phyloP scores from a whole-genome alignment of 1,284 basidiomycete species.

The Tilletiaria anomala region DNA sequence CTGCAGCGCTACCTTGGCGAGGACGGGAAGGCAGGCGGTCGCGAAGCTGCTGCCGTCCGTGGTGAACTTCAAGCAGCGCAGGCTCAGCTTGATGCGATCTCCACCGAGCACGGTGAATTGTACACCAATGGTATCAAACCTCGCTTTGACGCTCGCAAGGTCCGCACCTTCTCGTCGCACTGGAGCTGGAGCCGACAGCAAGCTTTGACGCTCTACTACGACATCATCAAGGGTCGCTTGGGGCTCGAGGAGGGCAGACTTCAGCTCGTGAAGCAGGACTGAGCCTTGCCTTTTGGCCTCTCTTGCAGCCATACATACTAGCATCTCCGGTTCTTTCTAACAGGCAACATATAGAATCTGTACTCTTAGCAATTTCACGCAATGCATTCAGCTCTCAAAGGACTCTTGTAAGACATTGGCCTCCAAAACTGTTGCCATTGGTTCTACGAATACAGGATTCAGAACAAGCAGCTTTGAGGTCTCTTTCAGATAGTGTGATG shows the following conservation, averaged over 20 bases:
- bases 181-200: conserved; percentile 99
- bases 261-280: neutral
- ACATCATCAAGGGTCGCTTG: conserved; percentile 55
- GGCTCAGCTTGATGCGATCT: conserved; percentile 70
- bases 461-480: no score
- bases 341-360: no score
- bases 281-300: neutral
- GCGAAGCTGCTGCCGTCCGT: conserved; percentile 74
- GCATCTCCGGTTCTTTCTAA: neutral
- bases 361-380: no score
- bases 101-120: conserved; percentile 73
- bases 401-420: no score
- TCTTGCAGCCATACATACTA: neutral
- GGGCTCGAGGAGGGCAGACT: neutral
- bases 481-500: no score
- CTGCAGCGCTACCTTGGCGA: conserved; percentile 90
- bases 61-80: conserved; percentile 59
- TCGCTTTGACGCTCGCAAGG: conserved; percentile 82
- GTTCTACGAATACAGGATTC: no score
- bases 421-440: no score
- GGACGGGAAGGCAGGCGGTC: conserved; percentile 80
- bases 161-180: conserved; percentile 89
- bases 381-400: no score
- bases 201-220: conserved; percentile 86
- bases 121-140: conserved; percentile 93